Percentiles rank a stretch among this genome's conserved stretches.
phyloP scores from a whole-genome alignment of 371 early-diverging fungal species.

The Paraphysoderma sedebokerense region DNA sequence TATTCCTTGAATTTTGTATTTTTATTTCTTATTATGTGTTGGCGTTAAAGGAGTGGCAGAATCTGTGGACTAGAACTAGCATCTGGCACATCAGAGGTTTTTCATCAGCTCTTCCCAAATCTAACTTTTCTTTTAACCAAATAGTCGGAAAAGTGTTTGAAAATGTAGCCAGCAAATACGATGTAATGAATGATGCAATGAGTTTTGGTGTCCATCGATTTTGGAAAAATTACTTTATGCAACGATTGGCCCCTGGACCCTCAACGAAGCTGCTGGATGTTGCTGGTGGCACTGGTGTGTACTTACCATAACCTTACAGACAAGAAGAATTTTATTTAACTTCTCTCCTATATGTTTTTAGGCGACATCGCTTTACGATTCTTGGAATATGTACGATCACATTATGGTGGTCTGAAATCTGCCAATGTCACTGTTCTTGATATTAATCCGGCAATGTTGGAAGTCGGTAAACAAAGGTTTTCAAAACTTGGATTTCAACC shows the following conservation, averaged over 20 bases:
- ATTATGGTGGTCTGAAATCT: slow-evolving; percentile 8
- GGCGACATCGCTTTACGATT: slow-evolving; percentile 91
- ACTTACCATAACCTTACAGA: neutral
- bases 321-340: slow-evolving; percentile 1
- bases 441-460: slow-evolving; percentile 89
- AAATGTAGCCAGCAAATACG: slow-evolving; percentile 83
- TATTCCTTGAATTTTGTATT: neutral
- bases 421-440: slow-evolving; percentile 80
- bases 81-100: neutral
- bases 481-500: slow-evolving; percentile 1
- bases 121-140: neutral
- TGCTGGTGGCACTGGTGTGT: slow-evolving; percentile 97
- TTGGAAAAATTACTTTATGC: slow-evolving; percentile 88
- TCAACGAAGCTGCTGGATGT: slow-evolving; percentile 82
- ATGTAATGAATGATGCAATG: slow-evolving; percentile 96
- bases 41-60: neutral
- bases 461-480: slow-evolving; percentile 69
- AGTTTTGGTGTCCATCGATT: slow-evolving; percentile 78
- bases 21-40: neutral
- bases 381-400: slow-evolving; percentile 53
- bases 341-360: slow-evolving; percentile 6
- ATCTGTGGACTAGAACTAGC: neutral
- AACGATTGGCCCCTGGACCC: slow-evolving; percentile 62
- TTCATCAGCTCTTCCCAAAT: neutral
- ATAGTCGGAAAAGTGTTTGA: slow-evolving; percentile 76